Base-by-base conservation (phyloP, 2,329 filamentous ascomycete genomes). In the Dothiorella sarmentorum region DNA sequence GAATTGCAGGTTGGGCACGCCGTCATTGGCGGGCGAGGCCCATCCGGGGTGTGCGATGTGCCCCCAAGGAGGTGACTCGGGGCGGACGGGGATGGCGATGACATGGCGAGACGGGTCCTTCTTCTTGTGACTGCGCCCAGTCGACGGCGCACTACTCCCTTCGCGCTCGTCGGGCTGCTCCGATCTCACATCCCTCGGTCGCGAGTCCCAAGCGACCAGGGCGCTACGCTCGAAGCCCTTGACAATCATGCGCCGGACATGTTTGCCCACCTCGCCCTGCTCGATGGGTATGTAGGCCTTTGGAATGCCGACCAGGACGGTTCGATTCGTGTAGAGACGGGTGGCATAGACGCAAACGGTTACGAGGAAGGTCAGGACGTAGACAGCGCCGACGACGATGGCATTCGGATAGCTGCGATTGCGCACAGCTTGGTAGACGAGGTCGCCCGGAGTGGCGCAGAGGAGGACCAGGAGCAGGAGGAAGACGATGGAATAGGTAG, bases 201-300 rank as follows among this genome's bases (percentile, higher is more conserved):
- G 79, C 29, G 88, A 85, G 66, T 91, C 87, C 77, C 87, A 94
- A 4, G 92, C 87, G 60, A 97, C 85, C 33, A 87, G 80, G 1
- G 91, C 90, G 69, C 91, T 96, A 65, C 89, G 82, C 61, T 84
- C 82, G 56, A 96, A 80, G 24, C 87, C 84, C 49, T 85, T 83
- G 15, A 81, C 81, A 60, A 99, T 88, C 76, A 96, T 85, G 64
- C 85, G 83, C 67, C 89, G 81, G 37, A 97, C 90, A 58, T 82
- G 81, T 64, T 85, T 86, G 43, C 83, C 84, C 43, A 97, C 83
- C 70, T 97, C 91, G 63, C 88, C 89, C 70, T 90, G 89, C 65
- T 94, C 90, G 62, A 96, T 81, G 0, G 92, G 92, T 15, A 96
- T 83, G 82, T 90, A 95, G 56, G 84, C 78, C 72, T 93, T 94